A percentile compares a stretch with the other conserved stretches of the same genome.
Evolutionary conservation across 2,329 filamentous ascomycete genomes (phyloP).

Genomic region (Ascochyta rabiei): DNA sequence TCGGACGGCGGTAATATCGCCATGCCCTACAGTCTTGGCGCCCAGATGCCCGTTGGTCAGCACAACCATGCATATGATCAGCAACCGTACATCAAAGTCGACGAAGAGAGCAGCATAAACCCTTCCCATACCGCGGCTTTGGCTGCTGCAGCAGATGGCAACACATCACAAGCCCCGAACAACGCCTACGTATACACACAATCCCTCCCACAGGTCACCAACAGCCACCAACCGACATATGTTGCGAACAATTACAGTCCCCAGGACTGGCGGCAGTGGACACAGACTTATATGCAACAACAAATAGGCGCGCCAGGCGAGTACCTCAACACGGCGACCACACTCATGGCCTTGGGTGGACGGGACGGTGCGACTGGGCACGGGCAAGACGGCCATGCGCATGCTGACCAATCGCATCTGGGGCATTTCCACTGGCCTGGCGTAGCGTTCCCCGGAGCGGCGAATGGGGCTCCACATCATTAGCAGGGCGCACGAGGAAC

Average conservation of each 20-base stretch:
- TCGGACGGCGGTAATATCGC: conserved; percentile 11
- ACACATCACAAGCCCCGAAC: conserved; percentile 27
- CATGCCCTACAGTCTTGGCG: conserved; percentile 37
- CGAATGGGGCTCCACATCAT: conserved; percentile 32
- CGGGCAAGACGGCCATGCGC: conserved; percentile 23
- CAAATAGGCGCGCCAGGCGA: conserved; percentile 35
- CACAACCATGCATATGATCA: conserved; percentile 36
- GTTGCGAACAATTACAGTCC: conserved; percentile 33
- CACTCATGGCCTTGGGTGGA: conserved; percentile 47
- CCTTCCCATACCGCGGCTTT: conserved; percentile 40
- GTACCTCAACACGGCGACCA: conserved; percentile 48
- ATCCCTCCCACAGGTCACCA: conserved; percentile 21
- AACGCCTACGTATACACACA: conserved; percentile 37
- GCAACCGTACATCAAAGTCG: conserved; percentile 31
- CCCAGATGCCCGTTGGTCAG: conserved; percentile 28
- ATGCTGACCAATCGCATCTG: conserved; percentile 30
- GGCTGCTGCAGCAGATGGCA: conserved; percentile 32
- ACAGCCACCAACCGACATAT: conserved; percentile 31
- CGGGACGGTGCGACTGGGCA: conserved; percentile 31
- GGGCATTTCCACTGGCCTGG: conserved; percentile 39
- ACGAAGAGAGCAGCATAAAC: conserved; percentile 37
- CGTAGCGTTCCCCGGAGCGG: conserved; percentile 31
- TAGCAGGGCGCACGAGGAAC: conserved; percentile 10
- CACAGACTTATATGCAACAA: conserved; percentile 40
- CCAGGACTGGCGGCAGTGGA: conserved; percentile 46